Evolutionary conservation across 768 basidiomycete genomes (phyloP).

Genomic region (Lactarius trivialis): DNA sequence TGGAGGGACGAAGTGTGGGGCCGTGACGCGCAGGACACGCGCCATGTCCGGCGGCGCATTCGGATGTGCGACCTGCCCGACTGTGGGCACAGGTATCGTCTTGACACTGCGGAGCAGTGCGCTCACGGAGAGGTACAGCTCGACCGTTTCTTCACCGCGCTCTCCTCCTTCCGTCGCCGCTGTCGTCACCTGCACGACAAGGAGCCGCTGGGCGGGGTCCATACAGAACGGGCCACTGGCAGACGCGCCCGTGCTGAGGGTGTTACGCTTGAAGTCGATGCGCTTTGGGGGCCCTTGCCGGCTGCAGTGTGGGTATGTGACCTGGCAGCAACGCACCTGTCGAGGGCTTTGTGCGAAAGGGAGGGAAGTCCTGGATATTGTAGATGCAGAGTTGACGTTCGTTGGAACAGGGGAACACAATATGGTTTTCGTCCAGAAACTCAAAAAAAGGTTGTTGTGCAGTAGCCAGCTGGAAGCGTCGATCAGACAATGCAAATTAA

Average conservation of each 20-base stretch:
- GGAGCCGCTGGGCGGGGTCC: not conserved
- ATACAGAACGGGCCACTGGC: not conserved
- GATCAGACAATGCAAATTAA: not conserved
- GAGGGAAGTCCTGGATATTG: not conserved
- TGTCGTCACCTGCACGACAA: not conserved
- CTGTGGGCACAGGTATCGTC: not conserved
- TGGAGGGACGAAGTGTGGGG: not conserved
- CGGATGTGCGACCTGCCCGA: not conserved
- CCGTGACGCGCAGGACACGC: not conserved
- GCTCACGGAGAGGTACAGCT: not conserved
- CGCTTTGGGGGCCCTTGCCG: not conserved
- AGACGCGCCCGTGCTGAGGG: not conserved
- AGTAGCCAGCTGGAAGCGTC: not conserved
- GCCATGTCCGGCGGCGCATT: not conserved
- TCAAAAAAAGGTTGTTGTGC: not conserved
- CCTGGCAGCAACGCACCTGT: not conserved
- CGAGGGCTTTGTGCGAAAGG: not conserved
- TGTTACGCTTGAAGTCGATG: not conserved
- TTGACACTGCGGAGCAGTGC: not conserved
- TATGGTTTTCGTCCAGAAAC: not conserved
- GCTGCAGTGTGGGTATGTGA: not conserved
- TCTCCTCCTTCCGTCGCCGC: not conserved
- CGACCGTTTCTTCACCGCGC: not conserved
- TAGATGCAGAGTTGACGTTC: not conserved
- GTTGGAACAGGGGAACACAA: not conserved